Percentiles rank a stretch among this genome's conserved stretches.
Evolutionary conservation across 78 protist genomes (phyloP).

Genomic region (Bodo saltans): DNA sequence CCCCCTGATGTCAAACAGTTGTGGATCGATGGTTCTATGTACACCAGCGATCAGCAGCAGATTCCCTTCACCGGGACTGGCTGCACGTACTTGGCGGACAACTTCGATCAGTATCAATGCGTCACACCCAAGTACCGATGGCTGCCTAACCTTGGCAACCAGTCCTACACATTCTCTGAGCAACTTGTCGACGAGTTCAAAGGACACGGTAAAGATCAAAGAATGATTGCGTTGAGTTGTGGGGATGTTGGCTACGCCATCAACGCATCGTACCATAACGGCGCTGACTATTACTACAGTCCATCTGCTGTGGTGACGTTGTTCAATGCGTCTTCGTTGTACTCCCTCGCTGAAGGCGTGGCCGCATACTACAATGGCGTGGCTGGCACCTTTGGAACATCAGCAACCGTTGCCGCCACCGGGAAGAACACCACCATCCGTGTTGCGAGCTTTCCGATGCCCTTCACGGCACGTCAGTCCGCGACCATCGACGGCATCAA

Average conservation of each 20-base stretch:
- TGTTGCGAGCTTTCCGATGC: neutral
- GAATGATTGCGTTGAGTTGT: too few relatives aligned
- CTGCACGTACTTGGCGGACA: neutral
- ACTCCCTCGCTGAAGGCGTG: neutral
- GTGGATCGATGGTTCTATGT: neutral
- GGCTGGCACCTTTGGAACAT: neutral
- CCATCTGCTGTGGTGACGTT: neutral
- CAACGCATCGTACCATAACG: neutral
- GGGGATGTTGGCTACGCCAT: too few relatives aligned
- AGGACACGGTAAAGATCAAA: too few relatives aligned
- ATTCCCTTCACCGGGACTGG: neutral
- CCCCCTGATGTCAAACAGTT: neutral
- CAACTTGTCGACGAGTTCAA: too few relatives aligned
- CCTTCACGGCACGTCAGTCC: neutral
- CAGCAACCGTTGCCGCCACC: neutral
- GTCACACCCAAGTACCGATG: too few relatives aligned
- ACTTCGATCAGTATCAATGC: neutral
- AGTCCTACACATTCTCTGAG: neutral
- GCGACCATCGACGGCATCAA: neutral
- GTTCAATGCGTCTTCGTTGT: neutral
- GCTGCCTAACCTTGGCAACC: neutral
- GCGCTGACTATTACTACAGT: neutral
- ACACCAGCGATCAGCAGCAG: neutral
- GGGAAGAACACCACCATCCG: neutral
- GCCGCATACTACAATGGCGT: neutral